Percentiles rank a stretch among this genome's conserved stretches.
These are phyloP conservation scores for Ophiostoma ips DNA, from an alignment of 2,329 filamentous ascomycete species.

Conservation along the genomic window DNA sequence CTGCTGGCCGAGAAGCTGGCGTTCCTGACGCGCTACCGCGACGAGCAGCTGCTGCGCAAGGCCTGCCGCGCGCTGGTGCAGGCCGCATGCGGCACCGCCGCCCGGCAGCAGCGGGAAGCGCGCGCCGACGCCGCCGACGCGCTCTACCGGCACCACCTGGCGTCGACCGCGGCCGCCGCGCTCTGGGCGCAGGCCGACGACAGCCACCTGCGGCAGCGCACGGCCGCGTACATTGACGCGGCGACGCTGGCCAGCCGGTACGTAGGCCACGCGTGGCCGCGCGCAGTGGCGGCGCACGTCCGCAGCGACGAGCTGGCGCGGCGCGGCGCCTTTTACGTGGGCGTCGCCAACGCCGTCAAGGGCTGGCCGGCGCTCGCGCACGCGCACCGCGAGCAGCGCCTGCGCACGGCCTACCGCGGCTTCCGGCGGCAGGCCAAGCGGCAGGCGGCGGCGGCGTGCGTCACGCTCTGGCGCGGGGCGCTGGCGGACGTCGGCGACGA, in stretches of 20 bases:
- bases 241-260: not conserved
- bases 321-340: conserved; percentile 15
- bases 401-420: conserved; percentile 12
- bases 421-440: conserved; percentile 13
- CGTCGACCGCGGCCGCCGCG: not conserved
- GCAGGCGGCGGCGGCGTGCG: conserved; percentile 7
- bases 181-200: not conserved
- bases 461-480: conserved; percentile 8
- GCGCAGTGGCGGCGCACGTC: not conserved
- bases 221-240: conserved; percentile 1
- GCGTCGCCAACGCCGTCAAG: conserved; percentile 10
- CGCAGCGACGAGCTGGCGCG: conserved; percentile 8
- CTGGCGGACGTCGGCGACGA: not conserved
- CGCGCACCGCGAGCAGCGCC: conserved; percentile 9
- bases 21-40: conserved; percentile 16
- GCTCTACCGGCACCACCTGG: conserved; percentile 1
- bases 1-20: conserved; percentile 17
- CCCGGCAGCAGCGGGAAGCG: not conserved
- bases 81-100: not conserved
- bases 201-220: not conserved
- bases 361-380: conserved; percentile 12
- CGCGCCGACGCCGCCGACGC: not conserved
- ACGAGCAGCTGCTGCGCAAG: conserved; percentile 11
- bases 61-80: not conserved
- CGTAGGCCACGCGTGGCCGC: conserved; percentile 2